These are phyloP conservation scores for Suillus ampliporus DNA, from an alignment of 768 basidiomycete species.

Conservation along the genomic window DNA sequence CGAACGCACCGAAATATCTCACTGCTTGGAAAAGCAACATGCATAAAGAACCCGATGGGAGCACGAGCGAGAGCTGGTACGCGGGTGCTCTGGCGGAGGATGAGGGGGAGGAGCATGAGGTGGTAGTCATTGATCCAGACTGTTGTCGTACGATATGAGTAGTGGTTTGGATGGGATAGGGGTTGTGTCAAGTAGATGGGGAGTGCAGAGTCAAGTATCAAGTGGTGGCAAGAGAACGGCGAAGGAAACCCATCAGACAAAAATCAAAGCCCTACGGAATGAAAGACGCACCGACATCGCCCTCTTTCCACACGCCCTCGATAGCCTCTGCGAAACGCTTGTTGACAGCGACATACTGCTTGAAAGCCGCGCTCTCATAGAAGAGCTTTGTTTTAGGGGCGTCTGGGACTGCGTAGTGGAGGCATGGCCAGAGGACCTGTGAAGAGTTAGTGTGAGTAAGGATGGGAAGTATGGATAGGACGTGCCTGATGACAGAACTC, in stretches of 20 bases:
- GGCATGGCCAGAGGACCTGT: conserved; percentile 81
- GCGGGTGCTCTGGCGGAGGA: conserved; percentile 65
- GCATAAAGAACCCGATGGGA: conserved; percentile 87
- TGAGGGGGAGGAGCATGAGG: conserved; percentile 87
- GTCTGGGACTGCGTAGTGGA: conserved; percentile 87
- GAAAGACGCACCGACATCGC: conserved; percentile 70
- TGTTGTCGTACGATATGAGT: no score
- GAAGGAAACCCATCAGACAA: conserved; percentile 16
- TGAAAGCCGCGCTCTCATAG: conserved; percentile 80
- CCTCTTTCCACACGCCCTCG: conserved; percentile 78
- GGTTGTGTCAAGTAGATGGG: no score
- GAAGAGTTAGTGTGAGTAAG: conserved; percentile 18
- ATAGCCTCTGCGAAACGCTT: conserved; percentile 88
- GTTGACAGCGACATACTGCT: conserved; percentile 90
- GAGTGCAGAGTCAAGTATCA: no score
- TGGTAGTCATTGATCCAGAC: conserved; percentile 97
- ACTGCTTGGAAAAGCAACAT: conserved; percentile 93
- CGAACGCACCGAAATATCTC: conserved; percentile 71
- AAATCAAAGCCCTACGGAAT: background rate
- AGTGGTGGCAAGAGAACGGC: no score
- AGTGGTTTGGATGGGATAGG: no score
- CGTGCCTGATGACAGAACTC: conserved; percentile 83
- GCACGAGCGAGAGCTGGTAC: conserved; percentile 46
- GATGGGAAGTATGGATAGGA: conserved; percentile 19
- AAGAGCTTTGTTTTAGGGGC: conserved; percentile 85